These are phyloP conservation scores for Penicillium subrubescens DNA, from an alignment of 495 filamentous ascomycete genomes.

Conservation along the genomic window DNA sequence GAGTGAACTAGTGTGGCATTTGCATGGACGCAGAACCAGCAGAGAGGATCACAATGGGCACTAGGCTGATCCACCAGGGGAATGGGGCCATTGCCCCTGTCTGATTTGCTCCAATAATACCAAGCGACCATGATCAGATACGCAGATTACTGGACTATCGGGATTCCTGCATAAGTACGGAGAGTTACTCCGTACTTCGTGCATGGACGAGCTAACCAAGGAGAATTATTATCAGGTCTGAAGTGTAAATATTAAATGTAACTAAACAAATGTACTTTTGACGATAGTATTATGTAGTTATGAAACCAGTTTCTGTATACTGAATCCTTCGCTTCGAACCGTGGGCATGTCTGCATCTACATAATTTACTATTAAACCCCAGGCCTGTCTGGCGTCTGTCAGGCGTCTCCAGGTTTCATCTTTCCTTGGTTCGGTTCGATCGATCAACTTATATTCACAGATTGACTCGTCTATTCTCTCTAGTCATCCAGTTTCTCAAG, in stretches of 20 bases:
- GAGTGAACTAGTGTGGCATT: neutral
- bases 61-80: constrained; percentile 23
- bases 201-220: neutral
- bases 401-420: neutral
- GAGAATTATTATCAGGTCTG: neutral
- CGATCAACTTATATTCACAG: neutral
- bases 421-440: neutral
- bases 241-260: no score
- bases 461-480: neutral
- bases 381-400: neutral
- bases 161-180: constrained; percentile 1
- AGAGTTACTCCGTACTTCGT: constrained; percentile 1
- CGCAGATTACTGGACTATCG: neutral
- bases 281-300: neutral
- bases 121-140: constrained; percentile 7
- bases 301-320: neutral
- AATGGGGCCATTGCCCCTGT: constrained; percentile 17
- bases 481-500: no score
- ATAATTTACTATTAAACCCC: neutral
- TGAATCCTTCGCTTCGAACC: neutral
- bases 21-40: neutral
- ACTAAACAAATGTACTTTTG: neutral
- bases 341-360: neutral
- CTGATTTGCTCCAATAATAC: constrained; percentile 18
- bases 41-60: constrained; percentile 4